phyloP scores from a whole-genome alignment of 768 basidiomycete species.

The Fibroporia radiculosa region DNA sequence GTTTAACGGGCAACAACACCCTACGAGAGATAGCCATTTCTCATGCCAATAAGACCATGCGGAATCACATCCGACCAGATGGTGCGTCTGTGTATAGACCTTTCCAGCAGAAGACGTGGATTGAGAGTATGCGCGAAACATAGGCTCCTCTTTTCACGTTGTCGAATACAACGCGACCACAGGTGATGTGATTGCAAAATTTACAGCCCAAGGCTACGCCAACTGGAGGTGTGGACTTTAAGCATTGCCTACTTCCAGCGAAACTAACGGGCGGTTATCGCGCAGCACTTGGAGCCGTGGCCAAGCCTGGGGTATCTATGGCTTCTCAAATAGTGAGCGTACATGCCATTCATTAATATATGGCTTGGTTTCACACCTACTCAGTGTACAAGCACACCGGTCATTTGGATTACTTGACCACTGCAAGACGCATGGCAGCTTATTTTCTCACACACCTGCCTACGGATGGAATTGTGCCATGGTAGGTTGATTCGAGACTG shows the following conservation, averaged over 20 bases:
- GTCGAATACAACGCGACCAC: conserved; percentile 62
- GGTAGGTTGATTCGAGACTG: conserved; percentile 30
- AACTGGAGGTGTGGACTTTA: conserved; percentile 27
- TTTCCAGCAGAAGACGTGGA: not conserved
- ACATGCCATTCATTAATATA: not conserved
- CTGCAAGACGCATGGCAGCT: conserved; percentile 47
- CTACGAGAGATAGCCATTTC: conserved; percentile 51
- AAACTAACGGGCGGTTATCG: not conserved
- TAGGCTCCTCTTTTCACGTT: conserved; percentile 39
- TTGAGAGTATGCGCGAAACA: not conserved
- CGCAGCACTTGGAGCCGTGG: conserved; percentile 68
- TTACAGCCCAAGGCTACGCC: conserved; percentile 57
- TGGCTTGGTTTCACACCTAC: not conserved
- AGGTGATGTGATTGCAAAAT: conserved; percentile 46
- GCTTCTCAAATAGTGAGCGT: conserved; percentile 57
- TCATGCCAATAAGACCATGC: conserved; percentile 61
- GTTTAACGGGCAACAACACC: conserved; percentile 52
- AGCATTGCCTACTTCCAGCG: not conserved
- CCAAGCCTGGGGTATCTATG: conserved; percentile 66
- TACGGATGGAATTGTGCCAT: conserved; percentile 55
- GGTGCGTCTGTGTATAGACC: conserved; percentile 28
- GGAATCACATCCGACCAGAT: conserved; percentile 57
- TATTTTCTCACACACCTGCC: conserved; percentile 60
- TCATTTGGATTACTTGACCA: conserved; percentile 44
- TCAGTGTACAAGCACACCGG: conserved; percentile 55